Conservation (phyloP, 1,284 basidiomycete species). For the Tilletiaria anomala region DNA sequence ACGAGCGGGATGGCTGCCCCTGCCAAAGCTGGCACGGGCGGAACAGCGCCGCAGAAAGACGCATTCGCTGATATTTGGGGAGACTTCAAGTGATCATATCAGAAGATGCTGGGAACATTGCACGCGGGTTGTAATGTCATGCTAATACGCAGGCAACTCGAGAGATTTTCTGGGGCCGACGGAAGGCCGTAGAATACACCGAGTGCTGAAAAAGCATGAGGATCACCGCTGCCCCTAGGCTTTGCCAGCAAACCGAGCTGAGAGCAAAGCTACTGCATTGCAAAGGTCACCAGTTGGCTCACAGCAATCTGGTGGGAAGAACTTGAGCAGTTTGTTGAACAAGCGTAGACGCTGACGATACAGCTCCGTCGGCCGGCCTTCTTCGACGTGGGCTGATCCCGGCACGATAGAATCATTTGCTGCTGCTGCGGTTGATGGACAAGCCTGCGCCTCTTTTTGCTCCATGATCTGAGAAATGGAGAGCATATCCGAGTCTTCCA, state of each 20-base stretch:
- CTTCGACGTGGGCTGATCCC: neutral
- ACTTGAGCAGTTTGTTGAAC: constrained; percentile 30
- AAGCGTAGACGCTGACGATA: constrained; percentile 23
- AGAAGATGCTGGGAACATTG: too few relatives aligned
- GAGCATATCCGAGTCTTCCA: constrained; percentile 3
- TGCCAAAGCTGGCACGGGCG: neutral
- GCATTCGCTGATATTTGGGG: constrained; percentile 39
- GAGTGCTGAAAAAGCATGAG: too few relatives aligned
- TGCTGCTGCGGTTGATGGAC: neutral
- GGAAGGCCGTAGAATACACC: too few relatives aligned
- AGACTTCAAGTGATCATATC: constrained; percentile 35
- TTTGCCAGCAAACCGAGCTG: too few relatives aligned
- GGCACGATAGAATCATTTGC: neutral
- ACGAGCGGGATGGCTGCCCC: neutral
- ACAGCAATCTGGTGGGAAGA: constrained; percentile 24
- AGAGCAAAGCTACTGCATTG: too few relatives aligned
- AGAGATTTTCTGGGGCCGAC: too few relatives aligned
- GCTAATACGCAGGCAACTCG: too few relatives aligned
- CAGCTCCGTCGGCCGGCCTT: constrained; percentile 3
- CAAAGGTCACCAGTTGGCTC: constrained; percentile 35
- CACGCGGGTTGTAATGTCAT: too few relatives aligned
- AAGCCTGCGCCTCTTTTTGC: neutral
- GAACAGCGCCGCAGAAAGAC: constrained; percentile 14
- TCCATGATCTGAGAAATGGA: neutral
- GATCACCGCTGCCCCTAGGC: too few relatives aligned